Evolutionary conservation across 2,329 filamentous ascomycete genomes (phyloP), one percentile per base, ranked within the genome.

Genomic region (Penicillium paneum): DNA sequence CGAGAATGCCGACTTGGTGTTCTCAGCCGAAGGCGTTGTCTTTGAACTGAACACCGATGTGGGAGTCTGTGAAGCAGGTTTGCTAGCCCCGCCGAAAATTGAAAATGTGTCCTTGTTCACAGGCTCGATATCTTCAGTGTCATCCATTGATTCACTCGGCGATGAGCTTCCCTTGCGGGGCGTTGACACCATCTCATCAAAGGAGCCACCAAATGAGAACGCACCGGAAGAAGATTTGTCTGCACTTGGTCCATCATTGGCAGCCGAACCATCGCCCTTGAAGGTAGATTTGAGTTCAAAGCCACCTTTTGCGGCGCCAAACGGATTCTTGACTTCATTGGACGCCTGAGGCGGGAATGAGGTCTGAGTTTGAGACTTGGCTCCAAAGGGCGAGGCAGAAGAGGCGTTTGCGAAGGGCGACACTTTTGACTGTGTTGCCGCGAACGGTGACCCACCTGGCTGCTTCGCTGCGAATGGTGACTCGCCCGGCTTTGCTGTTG

Each of bases 281-380:
- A 79, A 78, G 11, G 71, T 71, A 24, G 78, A 76, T 2, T 72
- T 74, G 21, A 79, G 60, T 8, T 66, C 67, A 59, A 80, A 80
- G n/a, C 65, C 65, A 54, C 64, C 55, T 13, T 62, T 47, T 8
- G 63, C 59, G 26, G 64, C 39, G 5, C 68, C 70, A 48, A 74
- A 73, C 0, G 64, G 48, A 29, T 64, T 64, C 48, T 67, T 69
- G 21, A 68, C 48, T 35, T 65, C 65, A 5, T 55, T 58, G 15
- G 61, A 52, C 28, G 68, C 68, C 44, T 68, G 64, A 17, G 66
- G 44, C 3, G 59, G 28, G 51, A 74, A 74, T 5, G 68, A 51
- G 1, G 68, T 64, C 8, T 58, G 57, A 11, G 54, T 54, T 44
- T 64, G 52, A 36, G 64, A 43, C 40, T 60, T 64, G 7, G 49